phyloP scores from a whole-genome alignment of 495 filamentous ascomycete species.

The Neurospora discreta region DNA sequence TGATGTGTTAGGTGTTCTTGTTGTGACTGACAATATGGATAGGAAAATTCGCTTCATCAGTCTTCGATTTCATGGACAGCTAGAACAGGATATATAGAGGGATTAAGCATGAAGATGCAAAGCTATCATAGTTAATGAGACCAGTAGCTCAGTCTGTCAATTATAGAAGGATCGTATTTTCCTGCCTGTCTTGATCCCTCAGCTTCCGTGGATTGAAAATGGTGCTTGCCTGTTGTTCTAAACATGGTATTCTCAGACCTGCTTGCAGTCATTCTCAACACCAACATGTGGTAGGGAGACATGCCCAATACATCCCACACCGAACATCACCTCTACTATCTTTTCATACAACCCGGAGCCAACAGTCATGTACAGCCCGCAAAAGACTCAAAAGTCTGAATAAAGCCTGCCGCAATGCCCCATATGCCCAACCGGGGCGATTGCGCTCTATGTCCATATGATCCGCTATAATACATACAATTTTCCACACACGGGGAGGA shows the following conservation, averaged over 20 bases:
- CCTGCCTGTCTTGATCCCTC: neutral
- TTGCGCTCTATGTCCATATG: slow-evolving; percentile 17
- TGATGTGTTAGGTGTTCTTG: no score
- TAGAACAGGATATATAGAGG: neutral
- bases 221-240: no score
- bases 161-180: neutral
- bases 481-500: slow-evolving; percentile 16
- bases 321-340: neutral
- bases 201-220: neutral
- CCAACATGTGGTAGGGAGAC: neutral
- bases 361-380: neutral
- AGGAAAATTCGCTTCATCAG: neutral
- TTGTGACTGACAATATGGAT: no score
- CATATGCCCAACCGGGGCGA: slow-evolving; percentile 9
- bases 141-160: neutral
- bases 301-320: neutral
- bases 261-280: neutral
- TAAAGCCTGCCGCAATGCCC: neutral
- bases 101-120: neutral
- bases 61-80: neutral
- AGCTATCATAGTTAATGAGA: neutral
- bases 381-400: neutral
- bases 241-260: no score
- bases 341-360: neutral
- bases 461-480: slow-evolving; percentile 23